Evolutionary conservation across 2,329 filamentous ascomycete species (phyloP).

Genomic region (Apiospora phragmitis): DNA sequence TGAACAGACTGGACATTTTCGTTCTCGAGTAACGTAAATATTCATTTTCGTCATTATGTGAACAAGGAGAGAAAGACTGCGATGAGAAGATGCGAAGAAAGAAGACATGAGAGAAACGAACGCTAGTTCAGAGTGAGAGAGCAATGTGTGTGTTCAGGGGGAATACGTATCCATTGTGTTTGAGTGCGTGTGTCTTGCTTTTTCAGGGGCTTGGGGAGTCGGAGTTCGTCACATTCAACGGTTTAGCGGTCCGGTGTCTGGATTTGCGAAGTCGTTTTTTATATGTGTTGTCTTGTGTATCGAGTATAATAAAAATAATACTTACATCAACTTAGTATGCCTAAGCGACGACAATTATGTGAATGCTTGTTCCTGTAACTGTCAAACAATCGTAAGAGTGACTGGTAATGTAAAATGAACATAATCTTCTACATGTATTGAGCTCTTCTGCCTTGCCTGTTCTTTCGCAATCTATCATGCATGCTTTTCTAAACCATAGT

Average conservation of each 20-base stretch:
- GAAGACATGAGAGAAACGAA: background rate
- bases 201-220: background rate
- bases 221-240: background rate
- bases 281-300: constrained; percentile 10
- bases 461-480: background rate
- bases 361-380: background rate
- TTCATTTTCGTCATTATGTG: background rate
- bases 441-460: background rate
- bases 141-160: background rate
- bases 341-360: background rate
- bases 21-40: background rate
- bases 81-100: background rate
- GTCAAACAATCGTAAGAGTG: background rate
- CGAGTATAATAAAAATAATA: constrained; percentile 13
- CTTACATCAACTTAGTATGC: background rate
- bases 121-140: background rate
- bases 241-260: background rate
- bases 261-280: background rate
- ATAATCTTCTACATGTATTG: constrained; percentile 8
- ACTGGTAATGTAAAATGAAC: background rate
- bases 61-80: background rate
- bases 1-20: background rate
- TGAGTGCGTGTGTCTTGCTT: background rate
- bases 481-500: constrained; percentile 1
- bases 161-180: background rate